Base-by-base conservation (phyloP, 331 rosid genomes). In the Pyrus hybrid region DNA sequence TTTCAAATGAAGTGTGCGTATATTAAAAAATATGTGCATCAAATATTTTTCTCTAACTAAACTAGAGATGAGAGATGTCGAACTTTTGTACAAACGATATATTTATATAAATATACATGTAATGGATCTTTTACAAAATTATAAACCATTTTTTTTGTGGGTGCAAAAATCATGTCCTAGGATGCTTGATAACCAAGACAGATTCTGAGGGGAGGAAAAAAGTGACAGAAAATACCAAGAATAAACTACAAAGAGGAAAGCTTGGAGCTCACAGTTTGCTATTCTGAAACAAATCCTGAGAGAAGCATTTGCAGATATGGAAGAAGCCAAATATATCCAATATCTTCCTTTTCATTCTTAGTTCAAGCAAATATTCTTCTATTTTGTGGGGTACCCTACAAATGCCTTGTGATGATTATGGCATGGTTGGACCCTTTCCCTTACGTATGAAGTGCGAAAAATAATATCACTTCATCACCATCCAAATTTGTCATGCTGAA, bases 361-460 rank as follows among this genome's bases (percentile, higher is more conserved):
- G 76, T 83, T 76, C 33, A 56, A n/a, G 80, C 64, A 51, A 70
- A 67, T 80, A 47, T 65, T 26, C 70, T 71, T 74, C 60, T 51
- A 51, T 6, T 61, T 71, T 22, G 72, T 68, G 26, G 90, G 85
- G 86, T 51, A 63, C 82, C 87, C 78, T 29, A 74, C 68, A 78
- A 82, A 84, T 84, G 82, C 87, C 81, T 82, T 60, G 79, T 71
- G 76, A 82, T 66, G 8, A 88, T 88, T 63, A 80, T 84, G 74
- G 67, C 22, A 68, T 73, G 76, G 74, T 70, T 82, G 82, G 83
- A 73, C 81, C 87, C 76, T 11, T 28, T 79, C 16, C 18, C 29
- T 61, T 69, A 75, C 83, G 77, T 80, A 81, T 74, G 80, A 70
- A 65, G 54, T 62, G 41, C 71, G 54, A 49, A 17, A 61, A 37